phyloP scores from a whole-genome alignment of 179 eudicot species.

The Spinacia oleracea region DNA sequence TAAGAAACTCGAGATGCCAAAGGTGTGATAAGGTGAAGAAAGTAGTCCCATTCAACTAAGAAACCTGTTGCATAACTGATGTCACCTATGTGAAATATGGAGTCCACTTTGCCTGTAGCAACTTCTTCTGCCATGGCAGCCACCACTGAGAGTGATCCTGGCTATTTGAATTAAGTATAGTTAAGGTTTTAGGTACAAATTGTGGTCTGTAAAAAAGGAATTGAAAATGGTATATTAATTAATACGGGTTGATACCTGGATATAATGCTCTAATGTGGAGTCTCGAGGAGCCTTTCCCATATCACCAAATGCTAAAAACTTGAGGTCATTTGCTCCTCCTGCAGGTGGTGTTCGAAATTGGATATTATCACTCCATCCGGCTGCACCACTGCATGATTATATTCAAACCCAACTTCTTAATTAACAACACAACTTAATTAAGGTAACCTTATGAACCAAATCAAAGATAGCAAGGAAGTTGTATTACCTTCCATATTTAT shows the following conservation, averaged over 20 bases:
- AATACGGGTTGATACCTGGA: conserved; percentile 61
- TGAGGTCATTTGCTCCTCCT: conserved; percentile 69
- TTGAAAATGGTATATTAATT: background rate
- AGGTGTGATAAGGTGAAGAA: conserved; percentile 65
- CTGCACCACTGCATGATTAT: conserved; percentile 43
- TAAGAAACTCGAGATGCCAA: conserved; percentile 63
- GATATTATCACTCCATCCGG: conserved; percentile 67
- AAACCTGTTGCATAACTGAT: conserved; percentile 92
- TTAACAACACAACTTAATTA: background rate
- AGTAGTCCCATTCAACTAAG: conserved; percentile 84
- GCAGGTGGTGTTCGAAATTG: conserved; percentile 67
- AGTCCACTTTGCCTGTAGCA: conserved; percentile 51
- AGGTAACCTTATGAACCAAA: background rate
- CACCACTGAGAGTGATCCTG: conserved; percentile 68
- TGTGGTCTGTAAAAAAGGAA: background rate
- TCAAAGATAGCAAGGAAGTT: too few species aligned
- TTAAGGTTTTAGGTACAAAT: background rate
- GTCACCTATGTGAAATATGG: conserved; percentile 80
- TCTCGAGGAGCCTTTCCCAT: conserved; percentile 96
- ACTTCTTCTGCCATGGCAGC: conserved; percentile 66
- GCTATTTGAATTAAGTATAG: conserved; percentile 36
- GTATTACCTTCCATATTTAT: conserved; percentile 82
- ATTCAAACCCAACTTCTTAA: background rate
- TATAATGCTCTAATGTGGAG: conserved; percentile 66
- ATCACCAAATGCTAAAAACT: conserved; percentile 70